A percentile compares a stretch with the other conserved stretches of the same genome.
These are phyloP conservation scores for Micractinium sp. DNA, from an alignment of 139 green algal genomes.

Conservation along the genomic window DNA sequence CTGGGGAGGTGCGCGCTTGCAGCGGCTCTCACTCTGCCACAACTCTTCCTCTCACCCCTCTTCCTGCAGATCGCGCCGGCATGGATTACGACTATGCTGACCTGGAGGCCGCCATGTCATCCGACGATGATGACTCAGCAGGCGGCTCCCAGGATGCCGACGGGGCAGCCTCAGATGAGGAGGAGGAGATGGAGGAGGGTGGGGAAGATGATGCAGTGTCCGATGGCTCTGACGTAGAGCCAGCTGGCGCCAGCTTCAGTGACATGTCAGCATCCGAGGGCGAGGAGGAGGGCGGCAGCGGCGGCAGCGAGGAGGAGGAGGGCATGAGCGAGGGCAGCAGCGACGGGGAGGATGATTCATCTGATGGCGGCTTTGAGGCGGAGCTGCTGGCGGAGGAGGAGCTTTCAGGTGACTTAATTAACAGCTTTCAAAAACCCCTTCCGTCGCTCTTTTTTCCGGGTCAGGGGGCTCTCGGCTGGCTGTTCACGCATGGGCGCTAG, in stretches of 20 bases:
- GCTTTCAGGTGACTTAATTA: background rate
- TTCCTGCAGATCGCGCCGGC: slow-evolving; percentile 1
- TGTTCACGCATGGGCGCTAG: no score
- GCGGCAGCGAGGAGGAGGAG: background rate
- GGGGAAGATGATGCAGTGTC: background rate
- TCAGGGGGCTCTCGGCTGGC: no score
- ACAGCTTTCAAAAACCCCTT: background rate
- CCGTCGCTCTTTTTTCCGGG: no score
- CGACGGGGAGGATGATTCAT: slow-evolving; percentile 16
- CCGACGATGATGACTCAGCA: background rate
- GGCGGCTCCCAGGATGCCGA: background rate
- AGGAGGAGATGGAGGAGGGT: background rate
- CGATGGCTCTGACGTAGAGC: background rate
- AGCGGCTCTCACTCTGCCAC: no score
- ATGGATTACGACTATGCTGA: slow-evolving; percentile 67
- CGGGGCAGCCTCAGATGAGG: background rate
- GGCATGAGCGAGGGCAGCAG: background rate
- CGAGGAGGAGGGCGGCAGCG: background rate
- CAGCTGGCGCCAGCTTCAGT: background rate
- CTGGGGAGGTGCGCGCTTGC: no score
- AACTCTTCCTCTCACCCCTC: no score
- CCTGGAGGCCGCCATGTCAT: slow-evolving; percentile 61
- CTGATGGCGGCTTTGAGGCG: slow-evolving; percentile 18
- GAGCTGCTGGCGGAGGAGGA: background rate
- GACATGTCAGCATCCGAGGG: slow-evolving; percentile 12